A percentile compares a stretch with the other conserved stretches of the same genome.
These are phyloP conservation scores for Tricholoma hemisulphureum DNA, from an alignment of 768 basidiomycete species.

Conservation along the genomic window DNA sequence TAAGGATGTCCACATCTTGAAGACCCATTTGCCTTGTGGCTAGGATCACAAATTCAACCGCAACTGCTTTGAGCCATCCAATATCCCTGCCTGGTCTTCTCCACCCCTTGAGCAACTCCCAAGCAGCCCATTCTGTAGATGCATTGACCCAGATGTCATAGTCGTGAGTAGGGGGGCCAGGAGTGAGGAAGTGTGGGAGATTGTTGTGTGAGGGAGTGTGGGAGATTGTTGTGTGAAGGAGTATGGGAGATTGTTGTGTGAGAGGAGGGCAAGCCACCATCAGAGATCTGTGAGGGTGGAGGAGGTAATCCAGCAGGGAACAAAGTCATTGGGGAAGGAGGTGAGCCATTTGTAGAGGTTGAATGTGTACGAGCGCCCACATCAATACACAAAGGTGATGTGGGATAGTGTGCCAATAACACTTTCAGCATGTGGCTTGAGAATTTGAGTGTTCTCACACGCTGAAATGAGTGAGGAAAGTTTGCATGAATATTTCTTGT, in stretches of 20 bases:
- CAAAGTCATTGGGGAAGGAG: not conserved
- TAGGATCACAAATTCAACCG: slow-evolving; percentile 7
- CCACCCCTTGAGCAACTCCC: slow-evolving; percentile 8
- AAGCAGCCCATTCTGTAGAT: slow-evolving; percentile 21
- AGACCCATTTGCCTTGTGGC: slow-evolving; percentile 4
- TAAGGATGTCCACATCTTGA: slow-evolving; percentile 10
- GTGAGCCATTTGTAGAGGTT: slow-evolving; percentile 7
- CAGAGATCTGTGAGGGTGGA: slow-evolving; percentile 7
- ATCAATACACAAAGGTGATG: slow-evolving; percentile 25
- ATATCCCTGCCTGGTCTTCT: slow-evolving; percentile 10
- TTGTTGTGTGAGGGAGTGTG: slow-evolving; percentile 9
- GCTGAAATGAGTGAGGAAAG: slow-evolving; percentile 8
- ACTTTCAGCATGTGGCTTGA: slow-evolving; percentile 1
- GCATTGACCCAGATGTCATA: slow-evolving; percentile 28
- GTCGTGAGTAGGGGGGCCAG: slow-evolving; percentile 11
- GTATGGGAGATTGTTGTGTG: not conserved
- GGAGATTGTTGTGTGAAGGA: no score
- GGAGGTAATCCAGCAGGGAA: not conserved
- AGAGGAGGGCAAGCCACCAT: slow-evolving; percentile 5
- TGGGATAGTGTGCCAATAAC: slow-evolving; percentile 22
- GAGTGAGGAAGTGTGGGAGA: slow-evolving; percentile 8
- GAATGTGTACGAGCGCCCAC: slow-evolving; percentile 7
- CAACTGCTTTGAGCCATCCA: slow-evolving; percentile 4
- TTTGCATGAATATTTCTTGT: slow-evolving; percentile 19
- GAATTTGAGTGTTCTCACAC: not conserved